These are phyloP conservation scores for Chrysosporium keratinophilum DNA, from an alignment of 2,329 filamentous ascomycete genomes.

Conservation along the genomic window DNA sequence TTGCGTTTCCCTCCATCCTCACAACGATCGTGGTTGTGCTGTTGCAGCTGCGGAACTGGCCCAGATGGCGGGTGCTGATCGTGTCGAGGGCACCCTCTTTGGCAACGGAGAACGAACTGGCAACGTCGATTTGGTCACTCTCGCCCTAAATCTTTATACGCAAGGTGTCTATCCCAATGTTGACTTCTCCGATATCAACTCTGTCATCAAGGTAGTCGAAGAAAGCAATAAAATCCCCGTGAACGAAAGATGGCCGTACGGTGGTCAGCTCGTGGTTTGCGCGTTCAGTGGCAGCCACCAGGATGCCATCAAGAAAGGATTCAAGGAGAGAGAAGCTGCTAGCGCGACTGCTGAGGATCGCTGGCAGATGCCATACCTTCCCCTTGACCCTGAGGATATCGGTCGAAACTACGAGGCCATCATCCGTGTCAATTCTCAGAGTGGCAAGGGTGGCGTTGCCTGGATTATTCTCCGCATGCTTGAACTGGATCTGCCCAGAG, in stretches of 20 bases:
- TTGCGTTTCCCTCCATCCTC: slow-evolving; percentile 79
- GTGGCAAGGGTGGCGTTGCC: slow-evolving; percentile 84
- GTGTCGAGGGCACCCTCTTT: slow-evolving; percentile 88
- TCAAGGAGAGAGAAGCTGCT: slow-evolving; percentile 54
- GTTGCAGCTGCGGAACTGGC: slow-evolving; percentile 83
- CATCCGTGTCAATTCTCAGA: slow-evolving; percentile 95
- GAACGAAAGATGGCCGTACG: slow-evolving; percentile 81
- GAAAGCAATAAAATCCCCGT: slow-evolving; percentile 90
- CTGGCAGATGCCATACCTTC: slow-evolving; percentile 86
- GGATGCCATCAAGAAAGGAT: slow-evolving; percentile 88
- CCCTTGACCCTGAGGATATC: slow-evolving; percentile 85
- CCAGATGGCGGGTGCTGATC: slow-evolving; percentile 91
- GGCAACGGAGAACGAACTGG: slow-evolving; percentile 93
- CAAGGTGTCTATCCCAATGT: slow-evolving; percentile 77
- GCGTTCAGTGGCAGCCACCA: slow-evolving; percentile 89
- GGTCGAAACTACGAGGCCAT: slow-evolving; percentile 96
- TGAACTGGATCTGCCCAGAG: slow-evolving; percentile 82
- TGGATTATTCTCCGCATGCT: slow-evolving; percentile 88
- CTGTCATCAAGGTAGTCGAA: slow-evolving; percentile 81
- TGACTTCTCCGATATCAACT: slow-evolving; percentile 82
- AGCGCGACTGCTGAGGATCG: slow-evolving; percentile 51
- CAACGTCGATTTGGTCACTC: slow-evolving; percentile 87
- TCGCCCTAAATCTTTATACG: slow-evolving; percentile 88
- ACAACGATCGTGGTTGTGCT: slow-evolving; percentile 88
- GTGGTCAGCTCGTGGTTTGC: slow-evolving; percentile 80